These are phyloP conservation scores for Eleusine indica DNA, from an alignment of 176 grass and related monocot genomes.

Conservation along the genomic window DNA sequence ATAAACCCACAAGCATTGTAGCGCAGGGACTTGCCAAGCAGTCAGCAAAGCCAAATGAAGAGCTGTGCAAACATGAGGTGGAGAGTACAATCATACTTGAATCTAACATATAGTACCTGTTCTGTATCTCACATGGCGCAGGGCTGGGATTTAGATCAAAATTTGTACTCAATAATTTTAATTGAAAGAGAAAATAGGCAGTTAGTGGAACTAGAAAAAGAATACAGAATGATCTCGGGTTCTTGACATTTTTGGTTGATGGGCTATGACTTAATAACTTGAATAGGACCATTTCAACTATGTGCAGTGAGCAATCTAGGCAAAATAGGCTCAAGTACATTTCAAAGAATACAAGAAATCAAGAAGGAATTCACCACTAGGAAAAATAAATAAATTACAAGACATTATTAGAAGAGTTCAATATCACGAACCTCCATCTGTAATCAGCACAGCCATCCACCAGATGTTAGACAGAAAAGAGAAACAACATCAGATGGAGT, in stretches of 20 bases:
- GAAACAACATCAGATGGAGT: conserved; percentile 22
- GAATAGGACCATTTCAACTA: conserved; percentile 19
- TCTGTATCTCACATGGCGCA: background rate
- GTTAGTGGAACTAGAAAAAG: background rate
- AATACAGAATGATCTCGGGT: background rate
- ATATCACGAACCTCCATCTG: conserved; percentile 68
- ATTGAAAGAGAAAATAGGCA: background rate
- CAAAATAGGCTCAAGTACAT: background rate
- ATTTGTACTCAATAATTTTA: background rate
- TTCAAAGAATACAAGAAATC: background rate
- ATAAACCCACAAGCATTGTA: background rate
- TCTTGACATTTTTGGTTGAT: background rate
- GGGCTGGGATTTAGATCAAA: background rate
- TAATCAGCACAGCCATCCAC: conserved; percentile 18
- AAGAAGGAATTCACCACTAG: conserved; percentile 7
- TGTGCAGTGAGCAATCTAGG: background rate
- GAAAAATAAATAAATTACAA: background rate
- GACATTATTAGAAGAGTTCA: background rate
- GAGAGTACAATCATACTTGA: background rate
- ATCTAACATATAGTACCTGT: background rate
- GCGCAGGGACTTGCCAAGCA: background rate
- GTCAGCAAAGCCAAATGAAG: background rate
- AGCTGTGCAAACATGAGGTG: background rate
- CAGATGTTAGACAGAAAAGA: conserved; percentile 31
- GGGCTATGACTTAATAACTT: background rate